phyloP scores from a whole-genome alignment of 2,329 filamentous ascomycete species.

The Didymella pinodella region DNA sequence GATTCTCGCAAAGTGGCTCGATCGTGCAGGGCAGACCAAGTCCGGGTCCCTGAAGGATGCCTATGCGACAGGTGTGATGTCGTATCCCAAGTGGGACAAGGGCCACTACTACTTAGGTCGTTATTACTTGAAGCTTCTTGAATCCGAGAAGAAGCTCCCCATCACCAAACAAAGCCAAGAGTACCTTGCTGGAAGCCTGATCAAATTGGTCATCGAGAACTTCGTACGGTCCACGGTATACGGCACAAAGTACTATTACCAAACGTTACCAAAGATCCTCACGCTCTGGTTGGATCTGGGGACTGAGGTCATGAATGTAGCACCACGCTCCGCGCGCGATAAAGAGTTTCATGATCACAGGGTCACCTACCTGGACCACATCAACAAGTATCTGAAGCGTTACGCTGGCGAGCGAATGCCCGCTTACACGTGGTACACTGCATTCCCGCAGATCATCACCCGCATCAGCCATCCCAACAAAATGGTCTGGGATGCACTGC shows the following conservation, averaged over 20 bases:
- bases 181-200: slow-evolving; percentile 77
- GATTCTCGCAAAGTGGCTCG: slow-evolving; percentile 94
- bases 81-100: slow-evolving; percentile 82
- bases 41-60: slow-evolving; percentile 73
- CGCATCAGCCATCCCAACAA: slow-evolving; percentile 87
- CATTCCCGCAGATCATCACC: slow-evolving; percentile 93
- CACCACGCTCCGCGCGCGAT: slow-evolving; percentile 35
- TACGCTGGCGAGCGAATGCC: slow-evolving; percentile 73
- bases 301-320: slow-evolving; percentile 64
- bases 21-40: slow-evolving; percentile 91
- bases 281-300: slow-evolving; percentile 96
- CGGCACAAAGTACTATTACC: slow-evolving; percentile 94
- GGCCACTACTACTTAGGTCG: slow-evolving; percentile 96
- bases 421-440: slow-evolving; percentile 80
- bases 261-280: slow-evolving; percentile 88
- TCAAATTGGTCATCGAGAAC: slow-evolving; percentile 91
- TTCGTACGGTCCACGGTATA: slow-evolving; percentile 86
- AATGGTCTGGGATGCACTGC: slow-evolving; percentile 78
- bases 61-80: slow-evolving; percentile 82
- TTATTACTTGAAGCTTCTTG: slow-evolving; percentile 95
- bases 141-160: slow-evolving; percentile 82
- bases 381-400: slow-evolving; percentile 76
- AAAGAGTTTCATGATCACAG: slow-evolving; percentile 45
- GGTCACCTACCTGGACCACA: slow-evolving; percentile 39
- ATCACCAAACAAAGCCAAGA: slow-evolving; percentile 70